A percentile compares a stretch with the other conserved stretches of the same genome.
These are phyloP conservation scores for Quercus phellos DNA, from an alignment of 331 rosid species.

Conservation along the genomic window DNA sequence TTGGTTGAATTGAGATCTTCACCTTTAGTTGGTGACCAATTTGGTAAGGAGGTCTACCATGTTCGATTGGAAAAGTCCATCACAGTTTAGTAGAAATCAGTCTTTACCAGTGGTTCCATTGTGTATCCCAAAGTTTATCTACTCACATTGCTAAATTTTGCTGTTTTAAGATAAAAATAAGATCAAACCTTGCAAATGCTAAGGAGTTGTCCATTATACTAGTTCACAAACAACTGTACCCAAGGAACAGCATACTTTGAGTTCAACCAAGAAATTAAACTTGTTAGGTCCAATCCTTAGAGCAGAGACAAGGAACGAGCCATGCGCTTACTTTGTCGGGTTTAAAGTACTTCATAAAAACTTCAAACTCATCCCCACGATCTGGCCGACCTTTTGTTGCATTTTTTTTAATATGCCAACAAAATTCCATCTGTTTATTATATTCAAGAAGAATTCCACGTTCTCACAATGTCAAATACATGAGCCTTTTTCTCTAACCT, in stretches of 20 bases:
- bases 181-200: no score
- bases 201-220: no score
- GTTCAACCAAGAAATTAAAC: conserved; percentile 6
- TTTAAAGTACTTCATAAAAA: conserved; percentile 20
- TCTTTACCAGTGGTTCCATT: no score
- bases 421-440: conserved; percentile 39
- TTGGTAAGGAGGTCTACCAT: no score
- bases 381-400: conserved; percentile 44
- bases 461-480: conserved; percentile 42
- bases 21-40: no score
- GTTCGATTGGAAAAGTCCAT: no score
- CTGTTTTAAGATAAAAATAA: no score
- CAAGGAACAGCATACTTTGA: neutral
- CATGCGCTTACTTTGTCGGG: conserved; percentile 50
- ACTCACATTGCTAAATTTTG: no score
- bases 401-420: conserved; percentile 27
- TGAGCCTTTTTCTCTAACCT: conserved; percentile 14
- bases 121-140: no score
- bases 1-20: no score
- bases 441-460: conserved; percentile 61
- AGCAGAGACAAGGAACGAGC: conserved; percentile 48
- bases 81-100: no score
- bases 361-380: conserved; percentile 68
- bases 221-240: no score
- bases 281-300: conserved; percentile 16